Evolutionary conservation across 2,329 filamentous ascomycete species (phyloP).

Genomic region (Pseudogymnoascus sp.): DNA sequence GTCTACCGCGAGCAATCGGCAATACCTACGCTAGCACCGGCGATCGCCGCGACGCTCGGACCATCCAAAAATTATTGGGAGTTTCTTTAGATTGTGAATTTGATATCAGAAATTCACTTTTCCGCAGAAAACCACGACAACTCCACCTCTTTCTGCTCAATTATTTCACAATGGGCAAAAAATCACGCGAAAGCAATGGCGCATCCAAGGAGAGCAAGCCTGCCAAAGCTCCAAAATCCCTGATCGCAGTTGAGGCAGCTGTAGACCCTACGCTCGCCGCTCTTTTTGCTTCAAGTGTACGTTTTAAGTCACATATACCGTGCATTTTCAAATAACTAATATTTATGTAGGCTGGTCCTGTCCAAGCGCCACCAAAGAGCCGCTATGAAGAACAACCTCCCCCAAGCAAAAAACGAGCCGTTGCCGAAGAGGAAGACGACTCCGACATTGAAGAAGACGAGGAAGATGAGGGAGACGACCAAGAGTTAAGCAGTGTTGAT

Average conservation of each 20-base stretch:
- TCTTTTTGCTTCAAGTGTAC: constrained; percentile 65
- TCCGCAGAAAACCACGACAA: constrained; percentile 1
- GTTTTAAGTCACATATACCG: constrained; percentile 27
- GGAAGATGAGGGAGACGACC: constrained; percentile 24
- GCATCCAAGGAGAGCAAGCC: constrained; percentile 17
- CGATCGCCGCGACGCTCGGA: constrained; percentile 6
- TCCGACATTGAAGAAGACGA: constrained; percentile 18
- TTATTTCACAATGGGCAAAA: constrained; percentile 24
- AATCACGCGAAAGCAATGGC: constrained; percentile 20
- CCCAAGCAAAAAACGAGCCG: constrained; percentile 16
- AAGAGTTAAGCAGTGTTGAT: constrained; percentile 29
- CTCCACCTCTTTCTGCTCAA: constrained; percentile 4
- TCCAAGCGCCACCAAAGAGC: constrained; percentile 27
- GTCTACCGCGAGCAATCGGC: constrained; percentile 8
- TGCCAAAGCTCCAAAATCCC: constrained; percentile 23
- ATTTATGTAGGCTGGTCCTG: constrained; percentile 28
- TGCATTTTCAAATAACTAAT: constrained; percentile 10
- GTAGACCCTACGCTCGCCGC: constrained; percentile 63
- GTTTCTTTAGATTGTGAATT: constrained; percentile 9
- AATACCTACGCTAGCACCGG: constrained; percentile 7
- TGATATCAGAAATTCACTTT: constrained; percentile 8
- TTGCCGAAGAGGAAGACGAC: constrained; percentile 24
- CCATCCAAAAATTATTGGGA: constrained; percentile 10
- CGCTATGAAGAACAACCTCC: constrained; percentile 29
- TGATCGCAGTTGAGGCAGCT: constrained; percentile 35